Evolutionary conservation across 192 early-diverging fungal species (phyloP), one percentile per base, ranked within the genome.

Genomic region (Rhizoclosmatium sp.): DNA sequence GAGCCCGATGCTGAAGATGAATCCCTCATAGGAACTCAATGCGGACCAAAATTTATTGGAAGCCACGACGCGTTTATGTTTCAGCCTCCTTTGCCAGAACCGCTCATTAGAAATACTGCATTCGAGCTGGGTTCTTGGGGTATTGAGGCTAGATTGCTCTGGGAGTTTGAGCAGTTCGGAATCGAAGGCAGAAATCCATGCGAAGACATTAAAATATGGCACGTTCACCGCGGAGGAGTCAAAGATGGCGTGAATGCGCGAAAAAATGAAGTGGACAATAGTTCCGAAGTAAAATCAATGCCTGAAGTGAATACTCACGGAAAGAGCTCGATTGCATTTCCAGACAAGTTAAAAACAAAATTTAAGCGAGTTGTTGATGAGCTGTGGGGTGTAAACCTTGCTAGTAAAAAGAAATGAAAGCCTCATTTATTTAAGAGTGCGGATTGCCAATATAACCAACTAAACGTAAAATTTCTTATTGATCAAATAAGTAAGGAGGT

Each of bases 401-500:
- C 14, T 51, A 14, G 14, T 9, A 51, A 51, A 51, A 51, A 14
- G 49, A 51, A 51, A 51, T 14, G 49, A 51, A 14, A n/a, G n/a
- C n/a, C n/a, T n/a, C n/a, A n/a, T n/a, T n/a, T n/a, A n/a, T n/a
- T n/a, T n/a, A n/a, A n/a, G n/a, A n/a, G n/a, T n/a, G n/a, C n/a
- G n/a, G n/a, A n/a, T n/a, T n/a, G n/a, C n/a, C n/a, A n/a, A n/a
- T n/a, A n/a, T n/a, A n/a, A n/a, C n/a, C 4, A 62, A 16, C 61
- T 47, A 76, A 23, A 76, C 60, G 49, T 76, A 76, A 76, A 76
- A 99, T 92, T 98, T 98, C 83, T 98, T 98, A 91, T 99, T 99
- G 78, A 99, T 92, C 41, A 99, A 83, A 81, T 92, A 98, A 48
- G 98, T 93, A 64, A 99, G 87, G 75, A 99, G 79, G 79, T 99